Evolutionary conservation across 2,329 filamentous ascomycete species (phyloP).

Genomic region (Talaromyces sp.): DNA sequence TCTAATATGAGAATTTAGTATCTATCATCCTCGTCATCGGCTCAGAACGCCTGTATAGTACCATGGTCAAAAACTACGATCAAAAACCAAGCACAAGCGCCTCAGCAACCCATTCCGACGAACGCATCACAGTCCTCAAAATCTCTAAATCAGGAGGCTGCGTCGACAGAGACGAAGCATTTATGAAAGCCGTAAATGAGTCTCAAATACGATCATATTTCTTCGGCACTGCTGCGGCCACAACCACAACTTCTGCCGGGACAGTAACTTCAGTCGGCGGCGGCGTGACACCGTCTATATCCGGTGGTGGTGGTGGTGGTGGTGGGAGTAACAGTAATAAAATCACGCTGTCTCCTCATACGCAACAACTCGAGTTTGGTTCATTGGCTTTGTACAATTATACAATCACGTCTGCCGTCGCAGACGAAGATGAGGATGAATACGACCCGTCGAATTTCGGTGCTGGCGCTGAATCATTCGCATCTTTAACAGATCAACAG

Average conservation of each 20-base stretch:
- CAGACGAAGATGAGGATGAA: conserved; percentile 48
- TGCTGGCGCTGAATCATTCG: conserved; percentile 25
- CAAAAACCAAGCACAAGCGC: conserved; percentile 44
- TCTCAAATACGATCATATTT: conserved; percentile 87
- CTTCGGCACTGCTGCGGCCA: conserved; percentile 71
- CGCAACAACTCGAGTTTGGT: conserved; percentile 74
- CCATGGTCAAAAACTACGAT: conserved; percentile 66
- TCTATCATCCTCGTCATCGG: conserved; percentile 79
- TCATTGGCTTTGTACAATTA: conserved; percentile 69
- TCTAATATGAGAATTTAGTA: conserved; percentile 41
- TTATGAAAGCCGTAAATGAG: conserved; percentile 68
- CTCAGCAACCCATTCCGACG: conserved; percentile 49
- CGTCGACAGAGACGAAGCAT: conserved; percentile 66
- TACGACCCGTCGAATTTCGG: conserved; percentile 33
- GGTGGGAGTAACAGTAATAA: conserved; percentile 44
- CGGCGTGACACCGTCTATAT: neutral
- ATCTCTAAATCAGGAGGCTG: conserved; percentile 83
- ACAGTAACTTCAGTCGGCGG: neutral
- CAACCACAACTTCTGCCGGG: neutral
- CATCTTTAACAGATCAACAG: conserved; percentile 5
- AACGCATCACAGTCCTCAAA: conserved; percentile 68
- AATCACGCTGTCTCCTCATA: conserved; percentile 77
- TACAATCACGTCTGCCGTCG: conserved; percentile 45
- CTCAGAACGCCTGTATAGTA: conserved; percentile 67
- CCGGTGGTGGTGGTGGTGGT: conserved; percentile 27